phyloP scores from a whole-genome alignment of 2,329 filamentous ascomycete genomes.

The Neonectria ditissima region DNA sequence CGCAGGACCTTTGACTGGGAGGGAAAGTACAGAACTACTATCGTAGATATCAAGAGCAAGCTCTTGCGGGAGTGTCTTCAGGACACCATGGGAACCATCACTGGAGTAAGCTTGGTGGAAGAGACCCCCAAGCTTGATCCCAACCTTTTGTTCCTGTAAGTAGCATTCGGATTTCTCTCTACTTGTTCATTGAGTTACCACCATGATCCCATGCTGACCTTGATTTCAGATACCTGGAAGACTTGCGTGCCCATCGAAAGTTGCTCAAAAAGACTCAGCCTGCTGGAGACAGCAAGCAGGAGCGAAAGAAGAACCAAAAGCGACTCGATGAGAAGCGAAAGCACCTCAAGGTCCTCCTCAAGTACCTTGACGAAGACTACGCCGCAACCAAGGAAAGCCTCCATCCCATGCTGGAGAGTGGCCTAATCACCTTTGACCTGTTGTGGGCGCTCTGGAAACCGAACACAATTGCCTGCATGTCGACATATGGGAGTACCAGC shows the following conservation, averaged over 20 bases:
- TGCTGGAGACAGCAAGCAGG: slow-evolving; percentile 61
- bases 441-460: slow-evolving; percentile 93
- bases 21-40: slow-evolving; percentile 78
- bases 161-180: background rate
- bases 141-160: slow-evolving; percentile 75
- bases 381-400: slow-evolving; percentile 80
- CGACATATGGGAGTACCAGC: slow-evolving; percentile 80
- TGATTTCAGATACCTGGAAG: slow-evolving; percentile 75
- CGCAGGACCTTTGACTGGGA: slow-evolving; percentile 86
- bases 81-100: slow-evolving; percentile 52
- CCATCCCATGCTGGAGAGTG: slow-evolving; percentile 82
- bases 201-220: slow-evolving; percentile 1
- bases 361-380: slow-evolving; percentile 86
- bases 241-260: slow-evolving; percentile 74
- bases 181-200: background rate
- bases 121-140: slow-evolving; percentile 80
- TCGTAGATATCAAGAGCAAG: slow-evolving; percentile 89
- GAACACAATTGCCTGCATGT: slow-evolving; percentile 81
- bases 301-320: slow-evolving; percentile 71
- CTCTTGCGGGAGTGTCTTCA: slow-evolving; percentile 73
- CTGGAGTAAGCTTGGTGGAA: slow-evolving; percentile 79
- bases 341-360: slow-evolving; percentile 78
- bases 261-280: slow-evolving; percentile 70
- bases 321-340: slow-evolving; percentile 68
- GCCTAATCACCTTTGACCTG: slow-evolving; percentile 88